phyloP scores from a whole-genome alignment of 345 rosid species.

The Microcos paniculata region DNA sequence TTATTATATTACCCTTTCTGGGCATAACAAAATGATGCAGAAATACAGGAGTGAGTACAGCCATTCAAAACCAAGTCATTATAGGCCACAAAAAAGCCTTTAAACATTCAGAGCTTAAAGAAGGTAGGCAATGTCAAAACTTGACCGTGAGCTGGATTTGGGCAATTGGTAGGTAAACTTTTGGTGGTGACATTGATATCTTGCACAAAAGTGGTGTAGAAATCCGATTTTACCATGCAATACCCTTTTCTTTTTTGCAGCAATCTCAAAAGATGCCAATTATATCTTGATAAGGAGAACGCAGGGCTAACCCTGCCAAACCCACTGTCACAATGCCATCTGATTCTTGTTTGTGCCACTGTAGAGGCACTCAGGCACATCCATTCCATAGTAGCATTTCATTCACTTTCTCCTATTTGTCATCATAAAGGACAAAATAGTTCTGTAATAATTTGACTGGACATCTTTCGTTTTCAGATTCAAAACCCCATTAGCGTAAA shows the following conservation, averaged over 20 bases:
- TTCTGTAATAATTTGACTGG: background rate
- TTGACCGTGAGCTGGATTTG: background rate
- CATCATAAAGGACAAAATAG: background rate
- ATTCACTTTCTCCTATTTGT: background rate
- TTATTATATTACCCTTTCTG: background rate
- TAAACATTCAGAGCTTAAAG: background rate
- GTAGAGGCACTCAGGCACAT: background rate
- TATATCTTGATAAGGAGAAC: background rate
- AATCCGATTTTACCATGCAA: background rate
- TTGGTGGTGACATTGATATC: slow-evolving; percentile 2
- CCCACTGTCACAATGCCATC: background rate
- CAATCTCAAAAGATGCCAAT: slow-evolving; percentile 6
- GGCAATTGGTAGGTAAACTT: slow-evolving; percentile 5
- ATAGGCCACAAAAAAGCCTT: background rate
- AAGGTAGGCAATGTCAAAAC: background rate
- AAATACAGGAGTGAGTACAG: background rate
- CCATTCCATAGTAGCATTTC: background rate
- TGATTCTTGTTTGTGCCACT: background rate
- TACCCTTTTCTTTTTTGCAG: background rate
- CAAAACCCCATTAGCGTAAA: background rate
- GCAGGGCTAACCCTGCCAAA: background rate
- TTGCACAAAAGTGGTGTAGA: background rate
- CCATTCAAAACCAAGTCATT: background rate
- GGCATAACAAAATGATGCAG: background rate
- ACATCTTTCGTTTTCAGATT: background rate